Conservation (phyloP, 305 asterid genomes). For the Fraxinus floribunda region DNA sequence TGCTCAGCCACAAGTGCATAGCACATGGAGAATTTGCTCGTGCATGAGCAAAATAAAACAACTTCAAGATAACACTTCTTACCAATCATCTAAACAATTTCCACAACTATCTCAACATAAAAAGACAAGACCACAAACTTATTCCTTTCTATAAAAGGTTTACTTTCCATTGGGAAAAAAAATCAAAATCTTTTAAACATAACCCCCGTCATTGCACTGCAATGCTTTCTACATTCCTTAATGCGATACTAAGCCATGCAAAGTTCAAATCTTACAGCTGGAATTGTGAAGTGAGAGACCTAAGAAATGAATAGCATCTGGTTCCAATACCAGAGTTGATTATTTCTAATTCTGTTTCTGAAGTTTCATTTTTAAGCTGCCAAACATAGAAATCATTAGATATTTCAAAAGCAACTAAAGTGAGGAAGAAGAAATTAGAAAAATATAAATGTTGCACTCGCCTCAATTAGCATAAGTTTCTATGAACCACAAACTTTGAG, state of each 20-base stretch:
- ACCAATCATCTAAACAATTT: not conserved
- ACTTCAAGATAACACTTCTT: not conserved
- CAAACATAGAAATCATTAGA: not conserved
- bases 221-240: not conserved
- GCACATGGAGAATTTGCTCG: not conserved
- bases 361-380: not conserved
- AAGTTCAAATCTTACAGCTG: not conserved
- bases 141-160: not conserved
- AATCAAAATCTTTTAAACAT: not conserved
- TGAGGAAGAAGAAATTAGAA: not conserved
- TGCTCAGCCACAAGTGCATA: constrained; percentile 4
- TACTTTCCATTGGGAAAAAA: not conserved
- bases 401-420: not conserved
- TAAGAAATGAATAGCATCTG: not conserved
- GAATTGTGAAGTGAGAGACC: not conserved
- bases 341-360: not conserved
- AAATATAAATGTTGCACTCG: not conserved
- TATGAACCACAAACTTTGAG: not conserved
- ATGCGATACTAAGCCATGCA: not conserved
- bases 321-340: not conserved
- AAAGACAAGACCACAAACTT: not conserved
- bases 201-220: not conserved
- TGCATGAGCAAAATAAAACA: not conserved
- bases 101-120: not conserved
- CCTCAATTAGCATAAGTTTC: not conserved